These are phyloP conservation scores for Inonotus obliquus DNA, from an alignment of 1,284 basidiomycete species.

Conservation along the genomic window DNA sequence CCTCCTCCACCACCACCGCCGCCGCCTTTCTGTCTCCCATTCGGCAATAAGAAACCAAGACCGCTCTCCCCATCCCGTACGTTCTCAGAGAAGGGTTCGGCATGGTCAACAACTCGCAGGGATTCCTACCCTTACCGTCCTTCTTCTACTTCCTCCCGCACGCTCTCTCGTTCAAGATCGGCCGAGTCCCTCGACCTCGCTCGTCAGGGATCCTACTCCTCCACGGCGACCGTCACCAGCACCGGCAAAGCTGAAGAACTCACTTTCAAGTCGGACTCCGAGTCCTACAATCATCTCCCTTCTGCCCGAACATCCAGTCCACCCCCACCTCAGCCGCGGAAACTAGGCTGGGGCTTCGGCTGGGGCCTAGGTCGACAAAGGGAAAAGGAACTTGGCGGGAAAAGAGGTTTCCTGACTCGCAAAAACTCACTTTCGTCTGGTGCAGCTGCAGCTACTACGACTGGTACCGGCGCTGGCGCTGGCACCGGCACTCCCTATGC, in stretches of 20 bases:
- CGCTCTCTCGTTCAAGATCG: constrained; percentile 1
- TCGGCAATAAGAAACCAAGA: constrained; percentile 12
- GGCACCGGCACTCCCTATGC: not conserved
- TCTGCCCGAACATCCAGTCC: constrained; percentile 20
- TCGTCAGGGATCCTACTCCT: constrained; percentile 31
- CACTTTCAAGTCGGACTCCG: constrained; percentile 34
- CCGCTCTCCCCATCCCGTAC: constrained; percentile 8
- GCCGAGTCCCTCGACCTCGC: constrained; percentile 20
- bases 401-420: constrained; percentile 26
- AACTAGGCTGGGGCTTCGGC: constrained; percentile 50
- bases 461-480: not conserved
- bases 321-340: constrained; percentile 32
- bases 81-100: constrained; percentile 14
- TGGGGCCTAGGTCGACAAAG: constrained; percentile 61
- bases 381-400: constrained; percentile 30
- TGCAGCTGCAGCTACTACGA: not conserved
- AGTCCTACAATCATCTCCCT: constrained; percentile 29
- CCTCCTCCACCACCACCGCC: constrained; percentile 15
- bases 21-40: constrained; percentile 17
- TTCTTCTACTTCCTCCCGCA: constrained; percentile 1
- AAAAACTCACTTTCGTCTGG: constrained; percentile 27
- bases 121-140: not conserved
- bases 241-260: constrained; percentile 36
- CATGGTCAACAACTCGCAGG: not conserved
- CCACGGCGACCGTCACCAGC: constrained; percentile 32